Evolutionary conservation across 495 filamentous ascomycete species (phyloP).

Genomic region (Corynascus novoguineensis): DNA sequence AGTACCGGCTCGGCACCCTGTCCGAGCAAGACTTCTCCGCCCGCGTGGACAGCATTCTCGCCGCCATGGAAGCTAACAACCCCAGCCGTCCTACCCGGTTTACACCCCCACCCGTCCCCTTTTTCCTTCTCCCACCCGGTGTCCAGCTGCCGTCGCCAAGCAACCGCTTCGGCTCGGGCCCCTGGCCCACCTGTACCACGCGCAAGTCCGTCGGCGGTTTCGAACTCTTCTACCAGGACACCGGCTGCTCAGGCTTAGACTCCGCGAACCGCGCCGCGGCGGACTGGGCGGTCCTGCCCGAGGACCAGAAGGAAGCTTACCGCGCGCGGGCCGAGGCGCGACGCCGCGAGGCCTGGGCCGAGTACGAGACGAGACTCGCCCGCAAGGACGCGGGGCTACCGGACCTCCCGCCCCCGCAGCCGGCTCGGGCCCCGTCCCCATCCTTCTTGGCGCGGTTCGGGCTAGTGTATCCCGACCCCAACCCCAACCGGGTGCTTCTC

Average conservation of each 20-base stretch:
- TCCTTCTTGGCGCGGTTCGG: not conserved
- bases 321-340: slow-evolving; percentile 4
- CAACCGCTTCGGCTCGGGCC: not conserved
- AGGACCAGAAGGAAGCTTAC: not conserved
- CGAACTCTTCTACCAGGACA: not conserved
- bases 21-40: not conserved
- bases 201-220: not conserved
- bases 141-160: not conserved
- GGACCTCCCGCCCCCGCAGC: not conserved
- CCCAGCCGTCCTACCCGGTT: not conserved
- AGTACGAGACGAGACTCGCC: not conserved
- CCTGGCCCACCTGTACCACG: not conserved
- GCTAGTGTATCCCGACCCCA: not conserved
- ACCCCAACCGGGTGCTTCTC: not conserved
- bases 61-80: not conserved
- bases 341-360: slow-evolving; percentile 4
- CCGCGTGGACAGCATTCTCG: not conserved
- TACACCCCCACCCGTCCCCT: not conserved
- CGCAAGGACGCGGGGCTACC: not conserved
- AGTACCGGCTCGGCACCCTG: not conserved
- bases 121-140: not conserved
- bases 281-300: not conserved
- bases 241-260: not conserved
- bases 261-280: not conserved
- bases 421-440: not conserved